phyloP scores from a whole-genome alignment of 352 stramenopile genomes.

The Globisporangium apiculatum region DNA sequence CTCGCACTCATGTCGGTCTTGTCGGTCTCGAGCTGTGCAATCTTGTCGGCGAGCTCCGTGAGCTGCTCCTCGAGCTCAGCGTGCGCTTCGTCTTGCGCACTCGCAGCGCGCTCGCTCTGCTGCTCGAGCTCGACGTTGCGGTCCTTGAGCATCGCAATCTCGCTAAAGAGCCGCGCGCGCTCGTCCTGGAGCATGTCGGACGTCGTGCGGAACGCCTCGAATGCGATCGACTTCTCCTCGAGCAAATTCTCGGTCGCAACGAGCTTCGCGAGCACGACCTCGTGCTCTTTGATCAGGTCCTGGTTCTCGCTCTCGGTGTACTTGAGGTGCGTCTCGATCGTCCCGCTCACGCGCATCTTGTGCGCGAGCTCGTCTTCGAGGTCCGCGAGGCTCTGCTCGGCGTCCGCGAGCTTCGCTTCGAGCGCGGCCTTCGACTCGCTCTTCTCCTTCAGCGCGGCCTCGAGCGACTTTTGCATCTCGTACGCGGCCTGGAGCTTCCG shows the following conservation, averaged over 20 bases:
- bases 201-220: conserved; percentile 49
- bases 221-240: conserved; percentile 61
- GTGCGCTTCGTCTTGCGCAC: conserved; percentile 39
- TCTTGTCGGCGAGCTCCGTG: conserved; percentile 47
- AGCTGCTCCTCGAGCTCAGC: conserved; percentile 52
- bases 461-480: conserved; percentile 45
- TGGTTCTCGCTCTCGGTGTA: conserved; percentile 38
- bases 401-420: conserved; percentile 35
- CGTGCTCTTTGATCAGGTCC: conserved; percentile 34
- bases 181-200: conserved; percentile 60
- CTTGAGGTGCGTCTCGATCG: conserved; percentile 43
- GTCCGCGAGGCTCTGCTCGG: conserved; percentile 41
- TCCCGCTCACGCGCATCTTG: conserved; percentile 41
- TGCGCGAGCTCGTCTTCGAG: conserved; percentile 48
- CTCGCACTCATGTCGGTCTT: conserved; percentile 21
- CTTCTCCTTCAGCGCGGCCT: conserved; percentile 43
- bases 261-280: conserved; percentile 38
- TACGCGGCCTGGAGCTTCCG: conserved; percentile 56
- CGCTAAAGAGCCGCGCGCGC: conserved; percentile 38
- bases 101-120: conserved; percentile 27
- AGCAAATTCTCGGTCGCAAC: conserved; percentile 36
- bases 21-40: conserved; percentile 46
- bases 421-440: conserved; percentile 36
- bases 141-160: conserved; percentile 51
- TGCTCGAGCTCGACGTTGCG: conserved; percentile 37